Evolutionary conservation across 768 basidiomycete species (phyloP).

Genomic region (Fomitopsis pulvina): DNA sequence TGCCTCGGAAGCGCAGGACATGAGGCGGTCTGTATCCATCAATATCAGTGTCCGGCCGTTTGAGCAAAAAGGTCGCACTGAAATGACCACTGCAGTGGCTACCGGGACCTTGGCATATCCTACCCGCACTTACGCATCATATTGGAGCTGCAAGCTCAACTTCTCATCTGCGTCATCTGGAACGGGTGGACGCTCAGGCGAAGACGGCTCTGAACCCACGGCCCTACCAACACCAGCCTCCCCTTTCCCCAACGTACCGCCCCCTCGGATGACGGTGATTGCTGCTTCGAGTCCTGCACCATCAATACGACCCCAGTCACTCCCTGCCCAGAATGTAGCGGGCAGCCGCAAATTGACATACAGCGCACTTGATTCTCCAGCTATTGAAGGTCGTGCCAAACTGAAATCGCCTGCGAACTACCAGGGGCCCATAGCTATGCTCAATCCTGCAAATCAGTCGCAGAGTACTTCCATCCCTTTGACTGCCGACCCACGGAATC

Average conservation of each 20-base stretch:
- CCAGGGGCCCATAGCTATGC: constrained; percentile 22
- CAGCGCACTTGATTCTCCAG: constrained; percentile 27
- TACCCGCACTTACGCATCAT: constrained; percentile 70
- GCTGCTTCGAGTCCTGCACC: constrained; percentile 4
- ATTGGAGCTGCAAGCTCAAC: constrained; percentile 89
- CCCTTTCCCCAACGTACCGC: constrained; percentile 51
- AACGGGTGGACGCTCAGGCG: constrained; percentile 2
- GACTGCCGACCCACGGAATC: not conserved
- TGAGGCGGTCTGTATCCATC: constrained; percentile 76
- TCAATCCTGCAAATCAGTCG: constrained; percentile 23
- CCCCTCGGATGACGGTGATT: constrained; percentile 1
- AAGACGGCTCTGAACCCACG: constrained; percentile 2
- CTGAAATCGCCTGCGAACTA: constrained; percentile 21
- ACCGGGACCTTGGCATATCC: constrained; percentile 39
- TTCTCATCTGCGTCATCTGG: constrained; percentile 31
- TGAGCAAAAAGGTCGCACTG: constrained; percentile 10
- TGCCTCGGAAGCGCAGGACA: constrained; percentile 27
- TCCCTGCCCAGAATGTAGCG: constrained; percentile 27
- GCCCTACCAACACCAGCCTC: constrained; percentile 52
- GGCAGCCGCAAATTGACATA: constrained; percentile 56
- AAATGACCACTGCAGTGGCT: not conserved
- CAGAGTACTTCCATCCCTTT: constrained; percentile 8
- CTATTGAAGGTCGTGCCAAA: constrained; percentile 19
- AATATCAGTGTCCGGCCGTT: constrained; percentile 71
- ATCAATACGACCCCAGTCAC: not conserved